A percentile compares a stretch with the other conserved stretches of the same genome.
Evolutionary conservation across 495 filamentous ascomycete genomes (phyloP).

Genomic region (Aspergillus bridgeri): DNA sequence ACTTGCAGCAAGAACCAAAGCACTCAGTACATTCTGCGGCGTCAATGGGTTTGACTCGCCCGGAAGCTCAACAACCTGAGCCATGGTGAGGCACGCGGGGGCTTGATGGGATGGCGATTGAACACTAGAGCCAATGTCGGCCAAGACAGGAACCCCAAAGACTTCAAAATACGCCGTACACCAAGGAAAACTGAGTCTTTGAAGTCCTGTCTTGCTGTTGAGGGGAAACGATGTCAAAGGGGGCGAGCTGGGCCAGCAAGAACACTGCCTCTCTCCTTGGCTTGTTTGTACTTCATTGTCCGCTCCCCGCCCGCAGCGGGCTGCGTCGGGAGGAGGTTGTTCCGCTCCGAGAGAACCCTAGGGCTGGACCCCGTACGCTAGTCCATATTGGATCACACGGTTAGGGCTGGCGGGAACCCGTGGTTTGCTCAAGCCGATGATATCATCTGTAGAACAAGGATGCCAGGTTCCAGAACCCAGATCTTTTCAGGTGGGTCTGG

Average conservation of each 20-base stretch:
- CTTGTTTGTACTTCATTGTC: constrained; percentile 9
- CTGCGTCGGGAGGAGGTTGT: constrained; percentile 21
- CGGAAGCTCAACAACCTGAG: constrained; percentile 49
- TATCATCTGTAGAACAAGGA: constrained; percentile 4
- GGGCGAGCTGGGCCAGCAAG: constrained; percentile 1
- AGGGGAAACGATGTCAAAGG: constrained; percentile 1
- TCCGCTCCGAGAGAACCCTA: constrained; percentile 30
- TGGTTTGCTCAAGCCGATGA: neutral
- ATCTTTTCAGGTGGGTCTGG: neutral
- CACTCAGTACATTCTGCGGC: constrained; percentile 65
- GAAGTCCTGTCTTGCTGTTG: constrained; percentile 7
- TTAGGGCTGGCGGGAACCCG: constrained; percentile 22
- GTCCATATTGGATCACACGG: constrained; percentile 8
- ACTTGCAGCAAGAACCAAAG: constrained; percentile 69
- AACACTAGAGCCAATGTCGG: constrained; percentile 4
- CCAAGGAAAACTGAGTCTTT: neutral
- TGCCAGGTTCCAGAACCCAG: too few relatives aligned
- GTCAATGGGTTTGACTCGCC: constrained; percentile 62
- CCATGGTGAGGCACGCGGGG: constrained; percentile 30
- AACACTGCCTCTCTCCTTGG: constrained; percentile 1
- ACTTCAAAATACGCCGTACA: constrained; percentile 5
- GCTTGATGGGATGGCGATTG: constrained; percentile 5
- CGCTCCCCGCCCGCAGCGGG: constrained; percentile 29
- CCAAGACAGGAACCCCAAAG: constrained; percentile 3
- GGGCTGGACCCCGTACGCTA: constrained; percentile 26